These are phyloP conservation scores for Mycena latifolia DNA, from an alignment of 768 basidiomycete species.

Conservation along the genomic window DNA sequence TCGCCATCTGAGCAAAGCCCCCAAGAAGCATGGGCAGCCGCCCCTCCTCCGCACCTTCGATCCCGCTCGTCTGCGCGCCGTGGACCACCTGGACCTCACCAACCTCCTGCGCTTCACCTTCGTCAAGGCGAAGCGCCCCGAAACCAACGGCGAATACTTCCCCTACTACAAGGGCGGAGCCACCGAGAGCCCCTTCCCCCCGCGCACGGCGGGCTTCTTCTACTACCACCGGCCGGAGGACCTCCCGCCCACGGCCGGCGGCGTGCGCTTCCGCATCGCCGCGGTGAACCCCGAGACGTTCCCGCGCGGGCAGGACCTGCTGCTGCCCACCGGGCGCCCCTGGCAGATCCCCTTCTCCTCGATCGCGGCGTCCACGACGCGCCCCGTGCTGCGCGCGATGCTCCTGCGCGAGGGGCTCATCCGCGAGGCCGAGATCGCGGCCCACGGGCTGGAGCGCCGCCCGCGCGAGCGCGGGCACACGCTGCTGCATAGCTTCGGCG, in stretches of 20 bases:
- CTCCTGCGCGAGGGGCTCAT: constrained; percentile 26
- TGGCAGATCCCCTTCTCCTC: constrained; percentile 16
- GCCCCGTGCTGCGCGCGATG: not conserved
- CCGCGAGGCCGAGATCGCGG: constrained; percentile 6
- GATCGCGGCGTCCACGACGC: not conserved
- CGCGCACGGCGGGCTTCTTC: constrained; percentile 26
- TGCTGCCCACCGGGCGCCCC: constrained; percentile 8
- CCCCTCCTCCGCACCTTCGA: no score
- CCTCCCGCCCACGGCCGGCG: constrained; percentile 3
- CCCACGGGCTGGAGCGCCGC: not conserved
- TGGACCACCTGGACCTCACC: not conserved
- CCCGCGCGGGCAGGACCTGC: constrained; percentile 14
- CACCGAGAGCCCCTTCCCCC: constrained; percentile 1
- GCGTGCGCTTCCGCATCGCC: constrained; percentile 27
- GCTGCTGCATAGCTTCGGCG: constrained; percentile 18
- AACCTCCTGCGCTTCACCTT: not conserved
- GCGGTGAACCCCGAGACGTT: constrained; percentile 2
- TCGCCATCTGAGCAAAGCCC: no score
- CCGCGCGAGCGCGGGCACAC: no score
- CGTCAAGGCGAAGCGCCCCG: no score
- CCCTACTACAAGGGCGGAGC: constrained; percentile 8
- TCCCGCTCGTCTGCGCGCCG: not conserved
- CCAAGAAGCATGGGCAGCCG: no score
- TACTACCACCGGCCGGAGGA: constrained; percentile 23
- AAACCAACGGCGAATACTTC: not conserved